Evolutionary conservation across 2,329 filamentous ascomycete genomes (phyloP).

Genomic region (Cadophora luteo-olivacea): DNA sequence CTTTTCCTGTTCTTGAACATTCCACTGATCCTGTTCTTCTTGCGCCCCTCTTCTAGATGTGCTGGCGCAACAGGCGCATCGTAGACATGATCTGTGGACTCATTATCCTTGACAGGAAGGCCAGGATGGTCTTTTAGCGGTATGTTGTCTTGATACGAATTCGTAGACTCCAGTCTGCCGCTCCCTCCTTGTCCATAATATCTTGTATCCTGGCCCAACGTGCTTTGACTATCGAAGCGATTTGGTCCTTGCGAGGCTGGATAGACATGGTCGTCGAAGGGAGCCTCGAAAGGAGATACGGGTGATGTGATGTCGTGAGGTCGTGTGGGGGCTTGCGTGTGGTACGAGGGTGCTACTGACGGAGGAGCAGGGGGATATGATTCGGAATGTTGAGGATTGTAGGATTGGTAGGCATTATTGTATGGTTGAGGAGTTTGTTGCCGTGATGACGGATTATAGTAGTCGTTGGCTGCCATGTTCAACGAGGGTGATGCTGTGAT

Average conservation of each 20-base stretch:
- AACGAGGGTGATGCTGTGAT: conserved; percentile 11
- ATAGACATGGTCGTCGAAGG: conserved; percentile 73
- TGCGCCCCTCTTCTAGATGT: conserved; percentile 45
- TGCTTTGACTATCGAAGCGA: conserved; percentile 45
- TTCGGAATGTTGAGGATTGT: conserved; percentile 26
- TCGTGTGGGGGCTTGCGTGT: conserved; percentile 34
- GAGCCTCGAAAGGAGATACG: conserved; percentile 66
- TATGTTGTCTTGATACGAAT: conserved; percentile 56
- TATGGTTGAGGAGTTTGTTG: conserved; percentile 31
- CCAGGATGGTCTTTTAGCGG: conserved; percentile 60
- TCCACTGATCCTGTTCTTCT: conserved; percentile 59
- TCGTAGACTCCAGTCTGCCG: conserved; percentile 46
- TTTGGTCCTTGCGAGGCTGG: conserved; percentile 49
- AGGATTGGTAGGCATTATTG: conserved; percentile 26
- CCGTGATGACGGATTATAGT: conserved; percentile 39
- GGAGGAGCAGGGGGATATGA: conserved; percentile 19
- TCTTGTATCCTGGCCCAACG: conserved; percentile 59
- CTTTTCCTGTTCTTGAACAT: conserved; percentile 52
- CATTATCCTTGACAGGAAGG: conserved; percentile 40
- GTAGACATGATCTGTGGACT: conserved; percentile 65
- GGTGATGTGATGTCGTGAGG: conserved; percentile 31
- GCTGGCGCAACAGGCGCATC: conserved; percentile 53
- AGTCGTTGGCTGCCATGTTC: conserved; percentile 43
- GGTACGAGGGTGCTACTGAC: conserved; percentile 36
- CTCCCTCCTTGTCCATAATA: conserved; percentile 59